A percentile compares a stretch with the other conserved stretches of the same genome.
These are phyloP conservation scores for Solanum appendiculatum DNA, from an alignment of 257 asterid species.

Conservation along the genomic window DNA sequence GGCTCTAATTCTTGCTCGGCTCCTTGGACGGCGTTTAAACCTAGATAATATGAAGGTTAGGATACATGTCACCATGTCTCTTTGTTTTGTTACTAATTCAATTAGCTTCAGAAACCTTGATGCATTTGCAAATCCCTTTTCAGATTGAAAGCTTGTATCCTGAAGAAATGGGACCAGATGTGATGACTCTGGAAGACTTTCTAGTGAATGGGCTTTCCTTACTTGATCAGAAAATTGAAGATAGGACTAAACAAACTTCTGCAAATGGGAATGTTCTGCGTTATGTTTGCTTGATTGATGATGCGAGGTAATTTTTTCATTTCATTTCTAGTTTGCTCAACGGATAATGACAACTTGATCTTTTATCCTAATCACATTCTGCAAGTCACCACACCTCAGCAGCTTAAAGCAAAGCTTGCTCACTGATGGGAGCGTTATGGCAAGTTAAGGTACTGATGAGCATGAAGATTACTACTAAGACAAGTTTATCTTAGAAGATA, in stretches of 20 bases:
- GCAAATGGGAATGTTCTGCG: too few species aligned
- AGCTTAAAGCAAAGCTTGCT: background rate
- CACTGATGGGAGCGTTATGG: background rate
- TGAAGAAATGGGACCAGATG: too few species aligned
- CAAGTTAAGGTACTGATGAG: background rate
- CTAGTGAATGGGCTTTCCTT: constrained; percentile 58
- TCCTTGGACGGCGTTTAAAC: constrained; percentile 68
- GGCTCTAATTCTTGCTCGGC: constrained; percentile 92
- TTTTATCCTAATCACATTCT: background rate
- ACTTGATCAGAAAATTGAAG: constrained; percentile 56
- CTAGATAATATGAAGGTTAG: constrained; percentile 68
- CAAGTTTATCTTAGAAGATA: background rate
- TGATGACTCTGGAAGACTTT: constrained; percentile 72
- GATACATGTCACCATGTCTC: background rate
- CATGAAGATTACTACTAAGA: background rate
- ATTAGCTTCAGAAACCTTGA: too few species aligned
- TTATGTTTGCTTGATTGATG: too few species aligned
- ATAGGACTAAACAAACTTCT: too few species aligned
- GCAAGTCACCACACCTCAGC: background rate
- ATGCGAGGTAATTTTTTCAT: too few species aligned
- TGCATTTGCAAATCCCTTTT: too few species aligned
- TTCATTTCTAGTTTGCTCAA: background rate
- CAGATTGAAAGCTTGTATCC: constrained; percentile 98
- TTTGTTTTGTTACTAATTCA: too few species aligned
- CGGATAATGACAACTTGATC: background rate